phyloP scores from a whole-genome alignment of 164 flowering plant genomes.

The Magnolia changhungtana region DNA sequence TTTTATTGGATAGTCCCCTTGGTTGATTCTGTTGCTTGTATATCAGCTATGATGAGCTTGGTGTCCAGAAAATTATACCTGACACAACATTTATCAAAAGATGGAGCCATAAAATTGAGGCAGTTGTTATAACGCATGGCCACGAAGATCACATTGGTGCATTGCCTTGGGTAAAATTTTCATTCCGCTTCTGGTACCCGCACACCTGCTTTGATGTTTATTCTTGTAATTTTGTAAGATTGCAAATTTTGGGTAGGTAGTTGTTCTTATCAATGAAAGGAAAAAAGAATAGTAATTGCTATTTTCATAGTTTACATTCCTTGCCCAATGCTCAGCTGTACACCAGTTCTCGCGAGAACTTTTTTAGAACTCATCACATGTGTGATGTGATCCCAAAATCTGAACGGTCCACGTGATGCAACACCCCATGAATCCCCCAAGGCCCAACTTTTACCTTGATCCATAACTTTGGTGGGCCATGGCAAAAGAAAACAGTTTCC shows the following conservation, averaged over 20 bases:
- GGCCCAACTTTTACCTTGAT: no score
- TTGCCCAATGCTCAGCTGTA: no score
- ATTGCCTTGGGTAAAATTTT: slow-evolving; percentile 98
- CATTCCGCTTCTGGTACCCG: slow-evolving; percentile 28
- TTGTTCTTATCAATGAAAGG: neutral
- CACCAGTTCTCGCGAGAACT: no score
- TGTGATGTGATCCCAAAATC: no score
- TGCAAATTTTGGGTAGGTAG: neutral
- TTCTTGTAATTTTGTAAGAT: neutral
- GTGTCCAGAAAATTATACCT: slow-evolving; percentile 91
- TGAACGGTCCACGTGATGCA: no score
- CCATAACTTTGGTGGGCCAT: no score
- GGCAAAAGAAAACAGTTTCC: no score
- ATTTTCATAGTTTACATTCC: no score
- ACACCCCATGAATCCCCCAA: no score
- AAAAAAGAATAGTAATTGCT: no score
- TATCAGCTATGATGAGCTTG: slow-evolving; percentile 85
- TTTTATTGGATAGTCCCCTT: neutral
- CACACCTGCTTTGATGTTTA: neutral
- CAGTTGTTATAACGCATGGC: slow-evolving; percentile 95
- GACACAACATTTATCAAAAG: slow-evolving; percentile 87
- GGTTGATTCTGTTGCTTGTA: slow-evolving; percentile 2
- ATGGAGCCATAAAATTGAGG: slow-evolving; percentile 99
- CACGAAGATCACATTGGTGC: slow-evolving; percentile 99
- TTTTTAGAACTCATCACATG: no score